A percentile compares a stretch with the other conserved stretches of the same genome.
phyloP scores from a whole-genome alignment of 805 yeast species.

The Kuraishia molischiana region DNA sequence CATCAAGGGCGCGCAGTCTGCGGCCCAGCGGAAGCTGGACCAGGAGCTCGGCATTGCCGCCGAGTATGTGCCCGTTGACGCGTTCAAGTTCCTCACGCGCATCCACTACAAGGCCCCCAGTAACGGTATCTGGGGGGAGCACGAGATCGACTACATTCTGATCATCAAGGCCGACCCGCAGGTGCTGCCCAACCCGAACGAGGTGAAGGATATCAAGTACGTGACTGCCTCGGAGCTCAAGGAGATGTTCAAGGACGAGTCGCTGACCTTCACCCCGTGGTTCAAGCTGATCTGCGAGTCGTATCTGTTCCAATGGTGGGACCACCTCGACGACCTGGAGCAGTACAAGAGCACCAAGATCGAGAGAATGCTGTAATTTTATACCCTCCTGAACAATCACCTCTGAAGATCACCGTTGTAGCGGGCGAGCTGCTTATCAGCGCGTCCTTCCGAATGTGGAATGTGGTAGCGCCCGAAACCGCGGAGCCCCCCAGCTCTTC shows the following conservation, averaged over 20 bases:
- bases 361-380: slow-evolving; percentile 41
- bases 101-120: slow-evolving; percentile 90
- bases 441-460: too few species aligned
- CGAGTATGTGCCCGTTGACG: slow-evolving; percentile 48
- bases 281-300: slow-evolving; percentile 91
- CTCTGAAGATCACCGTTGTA: too few species aligned
- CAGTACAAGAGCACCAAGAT: slow-evolving; percentile 34
- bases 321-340: slow-evolving; percentile 48
- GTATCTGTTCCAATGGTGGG: slow-evolving; percentile 94
- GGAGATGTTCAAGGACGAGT: slow-evolving; percentile 60
- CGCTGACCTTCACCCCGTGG: slow-evolving; percentile 89
- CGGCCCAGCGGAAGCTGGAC: slow-evolving; percentile 85
- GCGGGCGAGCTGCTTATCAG: too few species aligned
- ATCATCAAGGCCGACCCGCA: slow-evolving; percentile 51
- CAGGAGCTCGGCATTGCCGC: slow-evolving; percentile 86
- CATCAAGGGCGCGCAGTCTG: slow-evolving; percentile 69
- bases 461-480: too few species aligned
- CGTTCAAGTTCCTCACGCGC: slow-evolving; percentile 79
- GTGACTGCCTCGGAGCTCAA: slow-evolving; percentile 62
- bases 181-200: slow-evolving; percentile 58
- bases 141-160: slow-evolving; percentile 91
- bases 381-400: too few species aligned
- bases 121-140: slow-evolving; percentile 90
- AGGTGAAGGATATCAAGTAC: slow-evolving; percentile 73
- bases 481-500: too few species aligned